Conservation (phyloP, 192 early-diverging fungal genomes). For the Coemansia sp. region DNA sequence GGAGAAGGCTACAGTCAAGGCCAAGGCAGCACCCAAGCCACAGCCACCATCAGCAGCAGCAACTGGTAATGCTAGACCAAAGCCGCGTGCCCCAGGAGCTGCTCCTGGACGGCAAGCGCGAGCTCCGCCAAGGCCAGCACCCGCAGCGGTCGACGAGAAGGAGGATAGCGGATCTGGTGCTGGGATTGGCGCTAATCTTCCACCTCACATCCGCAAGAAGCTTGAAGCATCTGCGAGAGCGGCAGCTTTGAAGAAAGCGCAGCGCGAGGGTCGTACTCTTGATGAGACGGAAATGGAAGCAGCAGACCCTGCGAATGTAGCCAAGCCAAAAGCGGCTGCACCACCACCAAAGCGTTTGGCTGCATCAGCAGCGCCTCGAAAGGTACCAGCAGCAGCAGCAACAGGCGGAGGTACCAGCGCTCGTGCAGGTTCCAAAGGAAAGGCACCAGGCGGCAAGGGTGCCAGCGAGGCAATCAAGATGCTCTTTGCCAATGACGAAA, state of each 20-base stretch:
- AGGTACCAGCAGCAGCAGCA: constrained; percentile 24
- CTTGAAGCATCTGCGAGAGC: constrained; percentile 54
- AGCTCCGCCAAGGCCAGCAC: not conserved
- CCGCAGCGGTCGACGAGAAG: not conserved
- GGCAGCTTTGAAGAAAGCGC: constrained; percentile 52
- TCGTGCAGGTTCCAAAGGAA: constrained; percentile 38
- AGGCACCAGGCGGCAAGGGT: constrained; percentile 11
- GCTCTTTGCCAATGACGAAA: constrained; percentile 66
- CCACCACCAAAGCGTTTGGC: constrained; percentile 38
- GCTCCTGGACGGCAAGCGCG: not conserved
- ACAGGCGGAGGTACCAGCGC: constrained; percentile 22
- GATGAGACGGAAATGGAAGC: constrained; percentile 8
- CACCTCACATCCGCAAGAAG: constrained; percentile 52
- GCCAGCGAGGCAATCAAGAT: constrained; percentile 69
- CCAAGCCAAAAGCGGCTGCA: constrained; percentile 14
- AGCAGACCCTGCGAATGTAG: constrained; percentile 18
- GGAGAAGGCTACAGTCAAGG: constrained; percentile 83
- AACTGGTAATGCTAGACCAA: constrained; percentile 18
- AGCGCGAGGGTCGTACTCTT: constrained; percentile 42
- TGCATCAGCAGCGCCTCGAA: constrained; percentile 32
- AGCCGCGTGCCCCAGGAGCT: constrained; percentile 19
- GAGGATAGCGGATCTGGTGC: not conserved
- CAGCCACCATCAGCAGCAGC: constrained; percentile 26
- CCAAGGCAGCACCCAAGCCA: constrained; percentile 58
- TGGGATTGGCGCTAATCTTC: constrained; percentile 47